These are phyloP conservation scores for Diaporthe capsici DNA, from an alignment of 2,329 filamentous ascomycete genomes.

Conservation along the genomic window DNA sequence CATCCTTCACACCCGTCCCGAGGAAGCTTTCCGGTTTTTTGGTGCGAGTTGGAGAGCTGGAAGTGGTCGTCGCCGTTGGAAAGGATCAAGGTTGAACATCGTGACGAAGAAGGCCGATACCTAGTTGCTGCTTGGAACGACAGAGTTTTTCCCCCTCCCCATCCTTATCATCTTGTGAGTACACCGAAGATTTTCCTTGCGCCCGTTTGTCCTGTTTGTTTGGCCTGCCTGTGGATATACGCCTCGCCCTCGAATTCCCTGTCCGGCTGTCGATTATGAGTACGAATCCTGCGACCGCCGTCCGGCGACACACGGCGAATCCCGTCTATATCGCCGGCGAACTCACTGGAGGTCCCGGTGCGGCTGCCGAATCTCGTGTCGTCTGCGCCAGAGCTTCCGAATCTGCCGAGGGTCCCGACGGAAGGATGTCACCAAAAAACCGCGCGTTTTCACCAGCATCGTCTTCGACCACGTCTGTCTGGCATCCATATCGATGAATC, in stretches of 20 bases:
- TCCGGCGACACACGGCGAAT: background rate
- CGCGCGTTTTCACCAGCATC: background rate
- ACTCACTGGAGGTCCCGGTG: background rate
- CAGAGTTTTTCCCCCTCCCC: conserved; percentile 29
- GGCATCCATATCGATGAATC: background rate
- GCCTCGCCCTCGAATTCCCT: background rate
- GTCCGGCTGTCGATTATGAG: background rate
- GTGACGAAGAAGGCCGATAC: conserved; percentile 28
- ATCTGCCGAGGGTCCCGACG: conserved; percentile 14
- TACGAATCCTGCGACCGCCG: background rate
- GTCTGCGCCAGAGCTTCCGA: conserved; percentile 10
- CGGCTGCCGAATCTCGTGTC: background rate
- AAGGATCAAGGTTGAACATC: conserved; percentile 37
- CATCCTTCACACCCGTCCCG: conserved; percentile 15
- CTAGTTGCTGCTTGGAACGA: conserved; percentile 5
- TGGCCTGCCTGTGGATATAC: background rate
- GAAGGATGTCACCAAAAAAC: background rate
- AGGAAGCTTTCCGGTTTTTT: conserved; percentile 31
- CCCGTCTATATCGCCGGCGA: background rate
- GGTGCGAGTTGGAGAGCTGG: conserved; percentile 38
- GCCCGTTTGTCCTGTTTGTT: background rate
- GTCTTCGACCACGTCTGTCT: background rate
- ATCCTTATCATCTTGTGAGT: conserved; percentile 23
- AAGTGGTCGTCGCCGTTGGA: conserved; percentile 39
- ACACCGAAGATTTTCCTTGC: background rate